Evolutionary conservation across 257 asterid species (phyloP).

Genomic region (Cinchona pubescens): DNA sequence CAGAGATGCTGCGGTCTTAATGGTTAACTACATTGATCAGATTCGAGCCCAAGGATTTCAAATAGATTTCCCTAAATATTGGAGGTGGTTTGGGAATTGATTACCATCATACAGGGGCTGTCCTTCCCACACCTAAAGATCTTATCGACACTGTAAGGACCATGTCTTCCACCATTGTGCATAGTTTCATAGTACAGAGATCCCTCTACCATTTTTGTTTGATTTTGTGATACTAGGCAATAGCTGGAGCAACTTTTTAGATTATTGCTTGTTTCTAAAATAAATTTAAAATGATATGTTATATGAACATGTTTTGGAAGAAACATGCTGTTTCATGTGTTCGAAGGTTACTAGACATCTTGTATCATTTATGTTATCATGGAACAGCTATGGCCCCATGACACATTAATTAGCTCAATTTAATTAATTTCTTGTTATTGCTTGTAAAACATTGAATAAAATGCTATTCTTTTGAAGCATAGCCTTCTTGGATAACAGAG

Average conservation of each 20-base stretch:
- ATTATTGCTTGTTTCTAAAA: neutral
- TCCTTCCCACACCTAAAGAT: slow-evolving; percentile 90
- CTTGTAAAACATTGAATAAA: neutral
- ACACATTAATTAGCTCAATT: neutral
- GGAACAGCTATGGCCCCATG: neutral
- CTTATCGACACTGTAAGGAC: slow-evolving; percentile 76
- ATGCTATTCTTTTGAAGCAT: neutral
- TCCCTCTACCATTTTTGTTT: neutral
- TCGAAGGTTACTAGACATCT: too few species aligned
- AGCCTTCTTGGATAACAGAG: neutral
- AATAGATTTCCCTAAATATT: slow-evolving; percentile 72
- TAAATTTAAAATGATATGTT: neutral
- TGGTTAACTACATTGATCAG: slow-evolving; percentile 89
- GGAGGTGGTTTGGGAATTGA: slow-evolving; percentile 99
- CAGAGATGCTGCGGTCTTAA: slow-evolving; percentile 90
- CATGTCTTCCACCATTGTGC: neutral
- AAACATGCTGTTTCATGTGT: neutral
- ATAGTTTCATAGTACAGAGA: neutral
- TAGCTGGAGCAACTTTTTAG: neutral
- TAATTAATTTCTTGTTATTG: neutral
- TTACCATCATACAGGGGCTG: slow-evolving; percentile 83
- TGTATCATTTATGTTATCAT: neutral
- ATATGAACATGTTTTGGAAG: neutral
- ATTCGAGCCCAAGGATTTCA: slow-evolving; percentile 93
- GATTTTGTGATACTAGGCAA: neutral